Base-by-base conservation (phyloP, 2,329 filamentous ascomycete genomes). In the Polychaeton citri region DNA sequence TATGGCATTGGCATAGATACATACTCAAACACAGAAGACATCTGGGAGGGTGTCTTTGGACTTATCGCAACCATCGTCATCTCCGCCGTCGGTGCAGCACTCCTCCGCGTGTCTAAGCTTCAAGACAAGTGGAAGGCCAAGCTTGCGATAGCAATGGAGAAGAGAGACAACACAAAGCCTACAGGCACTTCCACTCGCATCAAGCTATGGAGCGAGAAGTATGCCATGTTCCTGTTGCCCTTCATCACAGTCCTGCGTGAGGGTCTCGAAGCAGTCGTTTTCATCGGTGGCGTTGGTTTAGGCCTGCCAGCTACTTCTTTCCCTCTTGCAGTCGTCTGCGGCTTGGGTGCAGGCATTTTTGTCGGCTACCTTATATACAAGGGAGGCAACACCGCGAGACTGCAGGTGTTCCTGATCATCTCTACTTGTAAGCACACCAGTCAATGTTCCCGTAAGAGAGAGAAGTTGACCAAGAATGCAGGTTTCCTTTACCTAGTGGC, bases 191-290 rank as follows among this genome's bases (percentile, higher is more conserved):
- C 56, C 12, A 60, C 55, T 4, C 61, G 61, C 4, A 59, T 86
- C 43, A 80, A 80, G 59, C 60, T 64, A 37, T 81, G 73, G 62
- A 60, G 68, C 15, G 79, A 87, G 57, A 85, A 81, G 57, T 90
- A 93, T 53, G 75, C 78, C 51, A 84, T 93, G 80, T 90, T 92
- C 55, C 59, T 83, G 32, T 64, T 93, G 37, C 86, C 86, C 1
- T 92, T 93, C 59, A 69, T 93, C 53, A 93, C 85, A 0, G 80
- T 90, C n/a, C 62, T 93, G 10, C 69, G 86, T 21, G 85, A 93
- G 57, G 86, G 85, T 2, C 72, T 93, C 19, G 86, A 94, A 56
- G 83, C 81, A 1, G 79, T 93, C 21, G 72, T 93, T 17, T 93
- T 92, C 57, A 76, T 92, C 36, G 83, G 82, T 12, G 86, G 85